Evolutionary conservation across 2,329 filamentous ascomycete species (phyloP).

Genomic region (Onygenales sp.): DNA sequence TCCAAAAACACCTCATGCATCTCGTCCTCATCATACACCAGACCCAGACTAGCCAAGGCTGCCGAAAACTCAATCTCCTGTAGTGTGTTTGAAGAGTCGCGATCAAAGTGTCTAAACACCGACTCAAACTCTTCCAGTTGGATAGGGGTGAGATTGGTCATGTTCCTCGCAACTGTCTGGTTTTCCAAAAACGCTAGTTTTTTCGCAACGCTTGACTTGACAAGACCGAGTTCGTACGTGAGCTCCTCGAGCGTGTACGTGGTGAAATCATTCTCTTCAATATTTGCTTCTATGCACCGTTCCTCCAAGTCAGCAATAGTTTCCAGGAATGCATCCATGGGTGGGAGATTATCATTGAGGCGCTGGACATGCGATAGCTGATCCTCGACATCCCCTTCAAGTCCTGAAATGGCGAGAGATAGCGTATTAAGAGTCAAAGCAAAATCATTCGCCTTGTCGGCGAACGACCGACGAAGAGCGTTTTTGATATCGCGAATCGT

Average conservation of each 20-base stretch:
- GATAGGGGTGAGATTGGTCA: conserved; percentile 98
- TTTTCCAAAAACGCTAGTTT: conserved; percentile 96
- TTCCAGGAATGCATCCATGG: conserved; percentile 82
- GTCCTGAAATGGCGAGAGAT: conserved; percentile 87
- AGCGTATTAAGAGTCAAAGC: conserved; percentile 90
- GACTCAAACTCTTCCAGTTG: conserved; percentile 98
- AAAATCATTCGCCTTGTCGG: conserved; percentile 97
- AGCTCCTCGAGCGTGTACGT: conserved; percentile 98
- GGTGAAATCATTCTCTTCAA: conserved; percentile 99
- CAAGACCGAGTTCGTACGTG: conserved; percentile 82
- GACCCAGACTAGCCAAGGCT: conserved; percentile 82
- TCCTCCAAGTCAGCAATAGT: conserved; percentile 78
- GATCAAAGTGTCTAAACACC: conserved; percentile 95
- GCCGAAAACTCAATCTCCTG: conserved; percentile 94
- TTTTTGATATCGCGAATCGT: conserved; percentile 99
- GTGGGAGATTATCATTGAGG: conserved; percentile 74
- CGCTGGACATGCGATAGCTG: conserved; percentile 80
- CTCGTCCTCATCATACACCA: conserved; percentile 95
- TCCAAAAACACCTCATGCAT: conserved; percentile 94
- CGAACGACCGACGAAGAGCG: conserved; percentile 79
- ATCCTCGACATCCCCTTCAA: conserved; percentile 94
- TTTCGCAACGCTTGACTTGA: conserved; percentile 87
- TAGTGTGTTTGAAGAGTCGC: conserved; percentile 80
- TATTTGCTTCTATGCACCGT: conserved; percentile 91
- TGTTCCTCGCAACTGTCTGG: conserved; percentile 94